Conservation (phyloP, 1,284 basidiomycete genomes). For the Ustilago bromivora region DNA sequence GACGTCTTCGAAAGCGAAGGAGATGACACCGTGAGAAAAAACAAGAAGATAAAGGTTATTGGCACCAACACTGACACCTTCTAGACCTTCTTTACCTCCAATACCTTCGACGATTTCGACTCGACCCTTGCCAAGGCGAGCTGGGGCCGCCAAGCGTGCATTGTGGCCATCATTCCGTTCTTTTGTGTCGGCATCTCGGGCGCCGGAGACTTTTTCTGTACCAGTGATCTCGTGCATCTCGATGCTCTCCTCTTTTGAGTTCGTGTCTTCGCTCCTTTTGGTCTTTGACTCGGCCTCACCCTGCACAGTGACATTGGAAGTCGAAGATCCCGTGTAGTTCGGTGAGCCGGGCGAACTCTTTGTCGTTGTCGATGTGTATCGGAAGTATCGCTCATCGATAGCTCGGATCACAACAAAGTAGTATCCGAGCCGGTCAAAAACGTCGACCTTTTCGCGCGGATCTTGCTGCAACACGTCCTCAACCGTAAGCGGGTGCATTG, state of each 20-base stretch:
- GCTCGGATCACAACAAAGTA: slow-evolving; percentile 91
- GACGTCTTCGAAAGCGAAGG: slow-evolving; percentile 93
- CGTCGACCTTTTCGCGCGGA: slow-evolving; percentile 90
- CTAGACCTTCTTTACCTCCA: slow-evolving; percentile 74
- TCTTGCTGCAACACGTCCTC: slow-evolving; percentile 97
- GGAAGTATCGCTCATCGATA: slow-evolving; percentile 77
- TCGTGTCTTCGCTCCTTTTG: slow-evolving; percentile 10
- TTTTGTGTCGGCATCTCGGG: not conserved
- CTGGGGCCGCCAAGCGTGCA: slow-evolving; percentile 32
- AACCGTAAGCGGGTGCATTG: slow-evolving; percentile 90
- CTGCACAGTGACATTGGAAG: slow-evolving; percentile 26
- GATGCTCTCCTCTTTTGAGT: slow-evolving; percentile 16
- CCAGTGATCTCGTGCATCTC: slow-evolving; percentile 45
- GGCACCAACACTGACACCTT: slow-evolving; percentile 78
- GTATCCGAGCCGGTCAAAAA: slow-evolving; percentile 89
- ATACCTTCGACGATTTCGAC: slow-evolving; percentile 75
- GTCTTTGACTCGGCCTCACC: slow-evolving; percentile 26
- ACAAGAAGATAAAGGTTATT: slow-evolving; percentile 90
- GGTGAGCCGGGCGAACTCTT: slow-evolving; percentile 41
- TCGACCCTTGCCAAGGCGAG: slow-evolving; percentile 58
- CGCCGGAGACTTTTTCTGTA: not conserved
- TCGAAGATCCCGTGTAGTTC: slow-evolving; percentile 16
- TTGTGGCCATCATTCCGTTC: slow-evolving; percentile 13
- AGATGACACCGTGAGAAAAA: slow-evolving; percentile 88
- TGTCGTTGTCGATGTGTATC: slow-evolving; percentile 71